A percentile compares a stretch with the other conserved stretches of the same genome.
phyloP scores from a whole-genome alignment of 2,329 filamentous ascomycete genomes.

The Aspergillus proliferans region DNA sequence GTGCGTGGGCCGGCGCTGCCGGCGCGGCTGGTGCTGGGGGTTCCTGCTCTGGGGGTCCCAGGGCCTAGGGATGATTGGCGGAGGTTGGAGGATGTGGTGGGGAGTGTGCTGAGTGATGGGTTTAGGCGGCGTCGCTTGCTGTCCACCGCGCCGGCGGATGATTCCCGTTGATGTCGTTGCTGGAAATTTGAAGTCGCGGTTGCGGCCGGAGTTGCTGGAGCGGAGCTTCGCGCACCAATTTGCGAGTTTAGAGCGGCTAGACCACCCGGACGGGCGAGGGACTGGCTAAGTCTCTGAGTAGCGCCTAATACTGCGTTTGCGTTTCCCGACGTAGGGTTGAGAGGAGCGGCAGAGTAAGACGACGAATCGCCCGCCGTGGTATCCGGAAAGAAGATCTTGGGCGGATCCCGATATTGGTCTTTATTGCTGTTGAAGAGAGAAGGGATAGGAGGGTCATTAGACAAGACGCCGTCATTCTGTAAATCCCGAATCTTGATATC shows the following conservation, averaged over 20 bases:
- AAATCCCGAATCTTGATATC: conserved; percentile 58
- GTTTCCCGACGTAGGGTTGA: conserved; percentile 53
- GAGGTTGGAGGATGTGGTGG: conserved; percentile 49
- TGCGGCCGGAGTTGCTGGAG: conserved; percentile 38
- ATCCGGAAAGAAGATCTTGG: conserved; percentile 47
- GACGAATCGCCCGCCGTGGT: conserved; percentile 39
- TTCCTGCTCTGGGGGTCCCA: conserved; percentile 57
- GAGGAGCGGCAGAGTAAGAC: conserved; percentile 35
- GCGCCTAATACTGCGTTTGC: conserved; percentile 48
- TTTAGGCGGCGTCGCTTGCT: conserved; percentile 56
- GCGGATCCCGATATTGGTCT: conserved; percentile 37
- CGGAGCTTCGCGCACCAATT: conserved; percentile 35
- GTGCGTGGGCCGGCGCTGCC: conserved; percentile 53
- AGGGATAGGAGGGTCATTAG: conserved; percentile 54
- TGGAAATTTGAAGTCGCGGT: conserved; percentile 35
- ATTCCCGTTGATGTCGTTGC: conserved; percentile 46
- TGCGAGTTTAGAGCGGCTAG: conserved; percentile 37
- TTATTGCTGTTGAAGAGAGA: conserved; percentile 49
- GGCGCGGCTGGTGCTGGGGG: conserved; percentile 47
- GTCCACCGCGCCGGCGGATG: conserved; percentile 49
- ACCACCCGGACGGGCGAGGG: conserved; percentile 19
- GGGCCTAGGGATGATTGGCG: conserved; percentile 58
- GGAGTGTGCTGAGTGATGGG: conserved; percentile 47
- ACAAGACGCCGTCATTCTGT: conserved; percentile 53
- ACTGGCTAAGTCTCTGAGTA: conserved; percentile 44